Evolutionary conservation across 768 basidiomycete genomes (phyloP).

Genomic region (Thelephora aurantiotincta): DNA sequence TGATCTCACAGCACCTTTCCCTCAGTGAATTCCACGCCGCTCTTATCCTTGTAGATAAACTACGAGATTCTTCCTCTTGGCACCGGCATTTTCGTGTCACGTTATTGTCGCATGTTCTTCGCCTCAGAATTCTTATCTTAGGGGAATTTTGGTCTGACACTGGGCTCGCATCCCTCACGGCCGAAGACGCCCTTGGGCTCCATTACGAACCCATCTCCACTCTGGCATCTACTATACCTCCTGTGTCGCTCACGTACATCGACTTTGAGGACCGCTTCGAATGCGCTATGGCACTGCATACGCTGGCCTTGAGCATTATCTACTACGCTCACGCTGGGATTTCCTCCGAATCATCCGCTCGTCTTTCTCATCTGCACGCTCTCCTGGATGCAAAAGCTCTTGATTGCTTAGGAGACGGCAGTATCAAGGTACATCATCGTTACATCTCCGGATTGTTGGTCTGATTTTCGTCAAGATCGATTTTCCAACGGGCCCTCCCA

Average conservation of each 20-base stretch:
- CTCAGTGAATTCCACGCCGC: constrained; percentile 20
- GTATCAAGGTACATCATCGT: constrained; percentile 19
- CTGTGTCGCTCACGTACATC: constrained; percentile 9
- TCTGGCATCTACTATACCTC: constrained; percentile 9
- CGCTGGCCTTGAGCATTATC: constrained; percentile 46
- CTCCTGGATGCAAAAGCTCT: constrained; percentile 45
- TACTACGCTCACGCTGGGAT: constrained; percentile 49
- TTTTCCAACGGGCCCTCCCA: constrained; percentile 24
- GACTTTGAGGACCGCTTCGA: constrained; percentile 21
- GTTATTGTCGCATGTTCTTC: constrained; percentile 39
- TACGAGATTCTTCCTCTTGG: constrained; percentile 18
- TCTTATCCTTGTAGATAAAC: constrained; percentile 16
- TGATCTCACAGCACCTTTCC: constrained; percentile 31
- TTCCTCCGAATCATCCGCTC: constrained; percentile 28
- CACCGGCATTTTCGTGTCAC: constrained; percentile 28
- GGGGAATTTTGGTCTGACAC: constrained; percentile 42
- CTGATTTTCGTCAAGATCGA: constrained; percentile 12
- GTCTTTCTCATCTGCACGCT: constrained; percentile 48
- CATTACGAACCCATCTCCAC: constrained; percentile 13
- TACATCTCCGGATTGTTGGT: background rate
- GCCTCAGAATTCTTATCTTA: constrained; percentile 39
- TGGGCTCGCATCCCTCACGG: constrained; percentile 27
- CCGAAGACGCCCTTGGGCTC: constrained; percentile 38
- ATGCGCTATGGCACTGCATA: constrained; percentile 34
- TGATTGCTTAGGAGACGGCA: constrained; percentile 25